A percentile compares a stretch with the other conserved stretches of the same genome.
phyloP scores from a whole-genome alignment of 1,139 yeast species.

The Yamadazyma sp. region DNA sequence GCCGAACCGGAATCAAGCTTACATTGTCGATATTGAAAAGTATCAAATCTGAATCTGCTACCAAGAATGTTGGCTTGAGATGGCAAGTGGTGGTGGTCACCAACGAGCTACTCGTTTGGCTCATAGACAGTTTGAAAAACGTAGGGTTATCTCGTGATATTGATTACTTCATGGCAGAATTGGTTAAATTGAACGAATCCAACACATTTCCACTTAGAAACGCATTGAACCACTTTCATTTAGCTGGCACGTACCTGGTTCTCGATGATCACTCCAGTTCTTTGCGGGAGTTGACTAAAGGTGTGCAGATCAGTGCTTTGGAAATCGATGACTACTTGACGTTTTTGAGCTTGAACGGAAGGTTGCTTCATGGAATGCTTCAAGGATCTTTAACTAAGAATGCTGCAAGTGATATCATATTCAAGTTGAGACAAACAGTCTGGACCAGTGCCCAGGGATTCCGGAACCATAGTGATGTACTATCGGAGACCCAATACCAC shows the following conservation, averaged over 20 bases:
- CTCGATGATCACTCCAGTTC: constrained; percentile 10
- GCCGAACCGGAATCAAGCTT: constrained; percentile 41
- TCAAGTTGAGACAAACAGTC: not conserved
- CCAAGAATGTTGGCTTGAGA: constrained; percentile 24
- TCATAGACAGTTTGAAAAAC: constrained; percentile 37
- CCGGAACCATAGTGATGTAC: not conserved
- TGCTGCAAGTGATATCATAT: not conserved
- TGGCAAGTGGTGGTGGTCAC: constrained; percentile 37
- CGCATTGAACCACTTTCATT: constrained; percentile 21
- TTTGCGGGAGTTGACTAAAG: constrained; percentile 5
- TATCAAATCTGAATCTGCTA: constrained; percentile 23
- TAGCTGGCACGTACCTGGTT: constrained; percentile 19
- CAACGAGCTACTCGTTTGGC: constrained; percentile 30
- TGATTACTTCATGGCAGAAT: constrained; percentile 49
- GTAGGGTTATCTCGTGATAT: constrained; percentile 58
- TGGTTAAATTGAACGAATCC: constrained; percentile 32
- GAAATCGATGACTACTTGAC: constrained; percentile 5
- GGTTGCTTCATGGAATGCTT: constrained; percentile 1
- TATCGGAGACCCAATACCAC: not conserved
- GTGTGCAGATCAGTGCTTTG: constrained; percentile 7
- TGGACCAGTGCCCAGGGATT: not conserved
- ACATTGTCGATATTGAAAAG: constrained; percentile 43
- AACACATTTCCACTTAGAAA: constrained; percentile 29
- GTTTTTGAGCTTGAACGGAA: constrained; percentile 5
- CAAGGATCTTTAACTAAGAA: not conserved